Conservation (phyloP, 768 basidiomycete species). For the Amanita thiersii region DNA sequence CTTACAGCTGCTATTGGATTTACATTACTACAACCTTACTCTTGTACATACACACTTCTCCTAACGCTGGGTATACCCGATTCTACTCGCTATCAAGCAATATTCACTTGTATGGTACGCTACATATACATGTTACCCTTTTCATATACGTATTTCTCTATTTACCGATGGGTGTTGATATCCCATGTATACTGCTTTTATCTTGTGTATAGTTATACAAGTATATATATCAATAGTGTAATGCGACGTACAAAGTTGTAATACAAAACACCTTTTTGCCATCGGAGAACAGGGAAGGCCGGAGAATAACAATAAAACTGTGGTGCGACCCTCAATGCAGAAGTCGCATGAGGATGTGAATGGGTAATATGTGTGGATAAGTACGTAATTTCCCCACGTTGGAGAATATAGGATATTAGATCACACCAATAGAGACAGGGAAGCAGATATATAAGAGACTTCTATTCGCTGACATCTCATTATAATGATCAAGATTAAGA, state of each 20-base stretch:
- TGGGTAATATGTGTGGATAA: slow-evolving; percentile 4
- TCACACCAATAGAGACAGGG: slow-evolving; percentile 7
- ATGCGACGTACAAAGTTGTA: slow-evolving; percentile 4
- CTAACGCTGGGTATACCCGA: not conserved
- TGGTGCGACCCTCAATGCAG: slow-evolving; percentile 3
- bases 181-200: slow-evolving; percentile 2
- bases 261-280: not conserved
- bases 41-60: slow-evolving; percentile 2
- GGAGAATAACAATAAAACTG: slow-evolving; percentile 2
- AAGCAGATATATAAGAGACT: slow-evolving; percentile 1
- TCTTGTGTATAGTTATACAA: slow-evolving; percentile 10
- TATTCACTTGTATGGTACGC: slow-evolving; percentile 6
- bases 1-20: not conserved
- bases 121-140: slow-evolving; percentile 5
- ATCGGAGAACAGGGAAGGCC: not conserved
- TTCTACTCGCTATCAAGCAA: not conserved
- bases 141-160: slow-evolving; percentile 5
- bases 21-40: not conserved
- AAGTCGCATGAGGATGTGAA: slow-evolving; percentile 4
- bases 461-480: slow-evolving; percentile 4
- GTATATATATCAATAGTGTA: slow-evolving; percentile 7
- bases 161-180: not conserved
- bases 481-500: slow-evolving; percentile 6
- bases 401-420: slow-evolving; percentile 2
- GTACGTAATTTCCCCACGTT: slow-evolving; percentile 8